These are phyloP conservation scores for Entelexis paramagnoliae DNA, from an alignment of 1,139 yeast genomes.

Conservation along the genomic window DNA sequence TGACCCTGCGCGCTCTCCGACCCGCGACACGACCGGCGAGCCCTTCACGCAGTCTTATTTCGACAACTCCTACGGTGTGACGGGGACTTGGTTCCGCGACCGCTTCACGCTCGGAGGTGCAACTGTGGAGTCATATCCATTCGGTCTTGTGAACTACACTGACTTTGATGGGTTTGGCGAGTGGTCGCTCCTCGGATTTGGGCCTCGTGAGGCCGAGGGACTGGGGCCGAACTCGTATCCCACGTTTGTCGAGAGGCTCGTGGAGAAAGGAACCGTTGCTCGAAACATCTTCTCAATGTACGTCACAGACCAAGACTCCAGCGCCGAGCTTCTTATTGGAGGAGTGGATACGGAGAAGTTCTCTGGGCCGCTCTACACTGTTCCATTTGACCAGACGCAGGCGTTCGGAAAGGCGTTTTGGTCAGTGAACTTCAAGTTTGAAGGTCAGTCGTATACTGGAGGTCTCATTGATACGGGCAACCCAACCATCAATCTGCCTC, in stretches of 20 bases:
- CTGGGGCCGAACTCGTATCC: slow-evolving; percentile 33
- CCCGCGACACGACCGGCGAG: slow-evolving; percentile 30
- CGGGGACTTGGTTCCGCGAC: slow-evolving; percentile 14
- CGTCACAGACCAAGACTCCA: slow-evolving; percentile 34
- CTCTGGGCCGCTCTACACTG: slow-evolving; percentile 38
- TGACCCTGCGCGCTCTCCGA: slow-evolving; percentile 35
- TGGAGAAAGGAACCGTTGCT: slow-evolving; percentile 41
- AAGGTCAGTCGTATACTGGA: slow-evolving; percentile 8
- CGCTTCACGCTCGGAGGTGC: slow-evolving; percentile 35
- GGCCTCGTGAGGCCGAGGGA: slow-evolving; percentile 8
- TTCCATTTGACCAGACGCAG: slow-evolving; percentile 30
- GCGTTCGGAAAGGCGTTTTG: slow-evolving; percentile 1
- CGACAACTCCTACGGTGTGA: slow-evolving; percentile 5
- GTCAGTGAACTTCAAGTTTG: slow-evolving; percentile 7
- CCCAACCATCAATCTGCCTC: slow-evolving; percentile 41
- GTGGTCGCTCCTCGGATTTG: slow-evolving; percentile 14
- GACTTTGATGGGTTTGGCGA: slow-evolving; percentile 14
- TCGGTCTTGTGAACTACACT: slow-evolving; percentile 20
- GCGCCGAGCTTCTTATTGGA: slow-evolving; percentile 47
- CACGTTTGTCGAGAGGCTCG: slow-evolving; percentile 51
- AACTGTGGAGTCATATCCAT: slow-evolving; percentile 33
- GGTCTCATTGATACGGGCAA: slow-evolving; percentile 18
- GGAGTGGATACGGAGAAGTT: slow-evolving; percentile 49
- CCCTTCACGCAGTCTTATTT: slow-evolving; percentile 9
- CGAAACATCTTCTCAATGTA: slow-evolving; percentile 46